These are phyloP conservation scores for Rhododendron griersonianum DNA, from an alignment of 148 eudicot species.

Conservation along the genomic window DNA sequence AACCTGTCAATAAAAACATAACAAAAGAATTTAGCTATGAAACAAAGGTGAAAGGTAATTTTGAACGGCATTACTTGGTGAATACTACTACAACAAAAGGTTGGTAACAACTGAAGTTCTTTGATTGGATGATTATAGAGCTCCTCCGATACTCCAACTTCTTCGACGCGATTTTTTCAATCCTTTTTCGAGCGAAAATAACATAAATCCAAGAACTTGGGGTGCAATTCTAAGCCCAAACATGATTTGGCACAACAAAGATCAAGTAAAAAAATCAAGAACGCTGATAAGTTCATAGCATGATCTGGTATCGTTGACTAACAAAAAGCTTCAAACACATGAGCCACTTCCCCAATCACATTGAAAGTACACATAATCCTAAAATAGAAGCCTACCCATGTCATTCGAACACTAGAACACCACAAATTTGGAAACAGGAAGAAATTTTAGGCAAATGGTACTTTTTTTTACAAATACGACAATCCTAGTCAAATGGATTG, in stretches of 20 bases:
- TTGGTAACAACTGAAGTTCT: background rate
- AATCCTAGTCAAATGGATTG: background rate
- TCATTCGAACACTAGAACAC: background rate
- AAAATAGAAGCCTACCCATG: background rate
- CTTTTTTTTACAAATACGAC: background rate
- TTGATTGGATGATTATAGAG: background rate
- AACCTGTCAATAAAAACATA: constrained; percentile 2
- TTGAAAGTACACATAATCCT: background rate
- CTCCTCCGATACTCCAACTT: background rate
- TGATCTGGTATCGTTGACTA: background rate
- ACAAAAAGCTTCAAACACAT: background rate
- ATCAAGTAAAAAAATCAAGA: background rate
- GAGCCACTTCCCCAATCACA: background rate
- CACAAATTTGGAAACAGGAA: background rate
- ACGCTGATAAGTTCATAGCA: background rate
- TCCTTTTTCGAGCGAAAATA: background rate
- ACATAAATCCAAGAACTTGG: background rate
- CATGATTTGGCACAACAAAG: background rate
- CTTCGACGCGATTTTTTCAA: no score
- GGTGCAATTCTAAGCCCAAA: background rate
- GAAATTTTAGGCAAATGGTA: background rate
- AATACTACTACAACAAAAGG: background rate
- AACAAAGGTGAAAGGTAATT: background rate
- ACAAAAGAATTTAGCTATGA: background rate
- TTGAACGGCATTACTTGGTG: background rate